These are phyloP conservation scores for Lentinula detonsa DNA, from an alignment of 768 basidiomycete species.

Conservation along the genomic window DNA sequence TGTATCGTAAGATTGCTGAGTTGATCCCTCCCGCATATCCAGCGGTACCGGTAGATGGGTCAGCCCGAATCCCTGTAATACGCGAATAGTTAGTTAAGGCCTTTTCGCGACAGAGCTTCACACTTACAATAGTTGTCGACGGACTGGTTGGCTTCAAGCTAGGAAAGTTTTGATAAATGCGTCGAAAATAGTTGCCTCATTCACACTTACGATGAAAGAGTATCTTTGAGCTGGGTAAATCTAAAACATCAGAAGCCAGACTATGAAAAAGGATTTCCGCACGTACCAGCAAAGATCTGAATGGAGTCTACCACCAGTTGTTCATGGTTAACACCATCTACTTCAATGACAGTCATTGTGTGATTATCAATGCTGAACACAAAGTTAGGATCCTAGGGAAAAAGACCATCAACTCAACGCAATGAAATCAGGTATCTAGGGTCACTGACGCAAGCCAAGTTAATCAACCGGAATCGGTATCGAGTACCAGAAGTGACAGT, in stretches of 20 bases:
- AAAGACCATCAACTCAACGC: background rate
- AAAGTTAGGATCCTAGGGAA: conserved; percentile 6
- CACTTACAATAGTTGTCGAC: conserved; percentile 32
- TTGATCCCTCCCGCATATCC: conserved; percentile 24
- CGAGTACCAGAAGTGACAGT: conserved; percentile 8
- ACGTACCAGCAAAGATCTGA: conserved; percentile 25
- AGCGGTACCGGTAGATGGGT: conserved; percentile 19
- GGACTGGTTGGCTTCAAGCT: conserved; percentile 26
- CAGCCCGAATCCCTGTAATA: conserved; percentile 25
- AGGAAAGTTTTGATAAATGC: conserved; percentile 2
- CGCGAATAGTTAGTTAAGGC: background rate
- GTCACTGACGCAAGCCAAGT: conserved; percentile 5
- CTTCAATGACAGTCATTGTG: conserved; percentile 29
- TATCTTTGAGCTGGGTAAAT: conserved; percentile 25
- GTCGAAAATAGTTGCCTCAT: background rate
- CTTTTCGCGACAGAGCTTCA: background rate
- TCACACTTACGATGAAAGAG: conserved; percentile 27
- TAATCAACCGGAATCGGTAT: conserved; percentile 9
- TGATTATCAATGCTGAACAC: conserved; percentile 10
- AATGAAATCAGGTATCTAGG: too few relatives aligned
- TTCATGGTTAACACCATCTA: conserved; percentile 28
- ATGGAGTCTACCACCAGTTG: conserved; percentile 31
- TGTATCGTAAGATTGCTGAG: conserved; percentile 34
- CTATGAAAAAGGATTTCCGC: background rate
- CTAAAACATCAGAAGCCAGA: background rate